These are phyloP conservation scores for Hippophae tibetana DNA, from an alignment of 306 rosid species.

Conservation along the genomic window DNA sequence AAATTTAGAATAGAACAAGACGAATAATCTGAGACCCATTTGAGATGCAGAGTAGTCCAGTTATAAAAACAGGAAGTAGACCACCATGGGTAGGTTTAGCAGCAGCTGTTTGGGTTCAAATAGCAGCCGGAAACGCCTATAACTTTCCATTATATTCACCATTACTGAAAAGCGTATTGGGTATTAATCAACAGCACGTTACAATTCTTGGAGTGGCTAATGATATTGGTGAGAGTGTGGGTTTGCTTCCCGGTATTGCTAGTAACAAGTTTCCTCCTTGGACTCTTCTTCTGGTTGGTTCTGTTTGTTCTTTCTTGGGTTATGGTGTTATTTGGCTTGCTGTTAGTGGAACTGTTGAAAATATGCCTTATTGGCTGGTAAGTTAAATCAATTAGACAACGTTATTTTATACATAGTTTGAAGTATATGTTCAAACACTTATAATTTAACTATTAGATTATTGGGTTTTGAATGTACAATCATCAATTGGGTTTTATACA, in stretches of 20 bases:
- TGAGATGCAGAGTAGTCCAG: slow-evolving; percentile 26
- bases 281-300: slow-evolving; percentile 59
- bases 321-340: slow-evolving; percentile 72
- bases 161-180: slow-evolving; percentile 56
- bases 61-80: slow-evolving; percentile 67
- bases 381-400: slow-evolving; percentile 5
- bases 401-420: not conserved
- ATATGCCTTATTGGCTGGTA: slow-evolving; percentile 56
- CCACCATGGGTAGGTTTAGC: slow-evolving; percentile 95
- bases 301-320: slow-evolving; percentile 50
- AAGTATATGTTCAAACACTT: not conserved
- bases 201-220: slow-evolving; percentile 73
- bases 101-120: slow-evolving; percentile 76
- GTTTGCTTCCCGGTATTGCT: slow-evolving; percentile 63
- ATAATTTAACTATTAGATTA: not conserved
- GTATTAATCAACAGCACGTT: slow-evolving; percentile 62
- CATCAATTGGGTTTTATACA: too few species aligned
- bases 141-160: slow-evolving; percentile 73
- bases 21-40: too few species aligned
- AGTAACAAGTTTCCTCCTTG: slow-evolving; percentile 82
- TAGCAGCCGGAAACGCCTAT: slow-evolving; percentile 48
- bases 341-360: slow-evolving; percentile 33
- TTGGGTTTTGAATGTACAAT: not conserved
- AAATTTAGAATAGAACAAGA: too few species aligned
- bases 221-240: slow-evolving; percentile 63